Evolutionary conservation across 2,329 filamentous ascomycete species (phyloP), one percentile per base, ranked within the genome.

Genomic region (Colletotrichum truncatum): DNA sequence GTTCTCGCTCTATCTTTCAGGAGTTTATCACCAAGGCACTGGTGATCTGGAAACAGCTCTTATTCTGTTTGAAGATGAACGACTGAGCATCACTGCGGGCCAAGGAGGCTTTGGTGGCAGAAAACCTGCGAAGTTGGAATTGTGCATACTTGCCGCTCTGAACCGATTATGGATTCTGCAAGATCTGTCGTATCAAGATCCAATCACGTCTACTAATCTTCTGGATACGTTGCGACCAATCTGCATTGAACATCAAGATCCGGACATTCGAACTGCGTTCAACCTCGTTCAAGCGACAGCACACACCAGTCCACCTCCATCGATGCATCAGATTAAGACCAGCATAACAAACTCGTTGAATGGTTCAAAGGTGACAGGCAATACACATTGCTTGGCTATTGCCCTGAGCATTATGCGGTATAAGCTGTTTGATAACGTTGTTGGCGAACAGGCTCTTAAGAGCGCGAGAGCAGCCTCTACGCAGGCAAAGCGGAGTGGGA

Each of bases 361-460:
- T 38, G 87, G 89, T 3, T 90, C 92, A 11, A 90, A 91, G 68
- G 82, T 83, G 7, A 89, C 91, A 8, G 84, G 84, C 58, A 97
- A 97, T 74, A 88, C 88, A 28, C 92, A 97, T 69, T 91, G 94
- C 57, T 85, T 94, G n/a, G 90, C 90, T 49, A 91, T 98, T 68
- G 90, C 91, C 6, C 87, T 98, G 64, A 94, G 90, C 70, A 90
- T 96, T 69, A 97, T 98, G 91, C 91, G 92, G 55, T 89, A 87
- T 73, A 87, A 89, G 54, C 91, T 97, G 72, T 98, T 94, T 76
- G 90, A 91, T 46, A 91, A 91, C 64, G 91, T 94, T 12, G 88
- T 97, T 4, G 93, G 93, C 52, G 91, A 92, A 64, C 92, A 94
- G 75, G 91, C 91, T 0, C 84, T 93, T 64, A 94, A 94, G 78